Percentiles rank a stretch among this genome's conserved stretches.
Conservation (phyloP, 768 basidiomycete species). For the Rhodotorula taiwanensis region DNA sequence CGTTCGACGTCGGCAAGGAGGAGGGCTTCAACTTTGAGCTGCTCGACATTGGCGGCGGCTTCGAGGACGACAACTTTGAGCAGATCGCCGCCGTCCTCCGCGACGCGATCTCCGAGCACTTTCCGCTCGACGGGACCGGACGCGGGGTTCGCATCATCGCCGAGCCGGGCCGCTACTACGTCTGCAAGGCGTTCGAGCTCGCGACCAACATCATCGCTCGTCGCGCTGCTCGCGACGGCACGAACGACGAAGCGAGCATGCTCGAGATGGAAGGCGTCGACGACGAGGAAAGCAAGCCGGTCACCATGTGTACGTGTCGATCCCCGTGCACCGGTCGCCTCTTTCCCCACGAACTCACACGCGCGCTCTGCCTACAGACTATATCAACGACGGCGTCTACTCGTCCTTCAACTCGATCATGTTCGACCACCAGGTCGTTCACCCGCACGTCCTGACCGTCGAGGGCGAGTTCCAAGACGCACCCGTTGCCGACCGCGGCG, state of each 20-base stretch:
- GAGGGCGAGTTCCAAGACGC: slow-evolving; percentile 32
- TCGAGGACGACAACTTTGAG: slow-evolving; percentile 81
- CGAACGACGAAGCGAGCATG: slow-evolving; percentile 43
- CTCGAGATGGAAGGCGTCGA: slow-evolving; percentile 28
- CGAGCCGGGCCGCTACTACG: slow-evolving; percentile 92
- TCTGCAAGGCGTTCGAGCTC: slow-evolving; percentile 55
- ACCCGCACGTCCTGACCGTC: slow-evolving; percentile 58
- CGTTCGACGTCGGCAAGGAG: slow-evolving; percentile 78
- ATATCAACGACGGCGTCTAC: slow-evolving; percentile 99
- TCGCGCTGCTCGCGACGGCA: slow-evolving; percentile 52
- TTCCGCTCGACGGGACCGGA: slow-evolving; percentile 56
- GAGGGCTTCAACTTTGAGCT: slow-evolving; percentile 74
- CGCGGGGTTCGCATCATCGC: slow-evolving; percentile 72
- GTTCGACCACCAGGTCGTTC: slow-evolving; percentile 90
- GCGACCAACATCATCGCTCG: slow-evolving; percentile 91
- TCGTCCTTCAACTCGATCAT: slow-evolving; percentile 94
- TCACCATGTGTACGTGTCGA: slow-evolving; percentile 77
- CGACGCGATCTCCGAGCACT: slow-evolving; percentile 66
- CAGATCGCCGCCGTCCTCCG: slow-evolving; percentile 64
- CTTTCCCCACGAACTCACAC: neutral
- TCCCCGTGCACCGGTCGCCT: neutral
- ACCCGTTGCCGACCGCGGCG: neutral
- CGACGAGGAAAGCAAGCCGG: slow-evolving; percentile 48
- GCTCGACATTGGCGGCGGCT: slow-evolving; percentile 93
- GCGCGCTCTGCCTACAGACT: slow-evolving; percentile 55